A percentile compares a stretch with the other conserved stretches of the same genome.
Evolutionary conservation across 2,329 filamentous ascomycete genomes (phyloP).

Genomic region (Ambrosiella xylebori): DNA sequence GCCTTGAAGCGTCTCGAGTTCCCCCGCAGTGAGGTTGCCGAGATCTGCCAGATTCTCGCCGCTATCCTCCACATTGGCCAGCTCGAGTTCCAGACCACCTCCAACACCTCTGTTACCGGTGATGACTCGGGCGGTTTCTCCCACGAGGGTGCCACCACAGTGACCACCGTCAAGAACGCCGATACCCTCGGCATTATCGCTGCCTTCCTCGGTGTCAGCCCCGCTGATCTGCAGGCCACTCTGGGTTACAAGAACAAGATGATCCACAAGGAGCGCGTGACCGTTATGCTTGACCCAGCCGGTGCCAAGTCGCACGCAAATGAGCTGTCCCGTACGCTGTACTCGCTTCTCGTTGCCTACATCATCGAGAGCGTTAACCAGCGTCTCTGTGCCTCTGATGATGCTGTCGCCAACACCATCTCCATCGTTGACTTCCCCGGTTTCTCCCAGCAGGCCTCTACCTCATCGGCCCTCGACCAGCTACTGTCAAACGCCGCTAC

Average conservation of each 20-base stretch:
- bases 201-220: conserved; percentile 80
- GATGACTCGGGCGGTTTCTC: conserved; percentile 95
- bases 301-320: conserved; percentile 85
- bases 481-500: conserved; percentile 87
- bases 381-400: conserved; percentile 69
- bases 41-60: conserved; percentile 88
- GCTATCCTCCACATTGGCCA: conserved; percentile 95
- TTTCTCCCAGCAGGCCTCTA: conserved; percentile 70
- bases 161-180: conserved; percentile 85
- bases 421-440: conserved; percentile 94
- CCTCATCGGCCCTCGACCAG: conserved; percentile 75
- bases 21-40: conserved; percentile 78
- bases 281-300: conserved; percentile 86
- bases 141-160: conserved; percentile 73
- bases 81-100: conserved; percentile 75
- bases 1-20: conserved; percentile 90
- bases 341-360: conserved; percentile 84
- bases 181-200: conserved; percentile 73
- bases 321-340: conserved; percentile 81
- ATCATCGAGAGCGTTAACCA: conserved; percentile 89
- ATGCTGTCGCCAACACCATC: conserved; percentile 79
- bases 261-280: conserved; percentile 90
- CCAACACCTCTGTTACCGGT: conserved; percentile 58
- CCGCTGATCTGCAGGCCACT: conserved; percentile 67
- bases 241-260: conserved; percentile 95